Evolutionary conservation across 495 filamentous ascomycete genomes (phyloP).

Genomic region (Corynascus novoguineensis): DNA sequence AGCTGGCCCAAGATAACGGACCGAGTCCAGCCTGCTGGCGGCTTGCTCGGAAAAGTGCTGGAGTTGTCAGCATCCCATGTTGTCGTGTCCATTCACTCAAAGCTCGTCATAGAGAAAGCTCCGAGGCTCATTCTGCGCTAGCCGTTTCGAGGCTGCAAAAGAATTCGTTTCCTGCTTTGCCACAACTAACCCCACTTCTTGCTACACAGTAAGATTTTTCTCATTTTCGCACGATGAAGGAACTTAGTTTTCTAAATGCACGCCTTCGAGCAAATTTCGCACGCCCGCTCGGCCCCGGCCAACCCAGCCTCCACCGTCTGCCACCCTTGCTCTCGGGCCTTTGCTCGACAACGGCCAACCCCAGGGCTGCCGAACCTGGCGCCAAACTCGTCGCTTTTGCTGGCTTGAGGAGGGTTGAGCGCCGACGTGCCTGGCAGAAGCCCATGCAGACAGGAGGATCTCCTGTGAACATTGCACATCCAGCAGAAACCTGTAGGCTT

Average conservation of each 20-base stretch:
- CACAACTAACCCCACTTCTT: background rate
- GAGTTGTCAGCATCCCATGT: too few species aligned
- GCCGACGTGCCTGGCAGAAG: too few species aligned
- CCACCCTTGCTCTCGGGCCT: background rate
- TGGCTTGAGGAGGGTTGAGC: too few species aligned
- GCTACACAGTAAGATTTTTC: background rate
- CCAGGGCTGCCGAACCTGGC: background rate
- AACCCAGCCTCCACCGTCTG: constrained; percentile 1
- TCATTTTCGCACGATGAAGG: background rate
- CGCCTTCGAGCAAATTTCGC: background rate
- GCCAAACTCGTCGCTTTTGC: background rate
- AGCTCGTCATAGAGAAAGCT: background rate
- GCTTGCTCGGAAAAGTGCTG: too few species aligned
- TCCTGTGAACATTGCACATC: too few species aligned
- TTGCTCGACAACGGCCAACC: constrained; percentile 1
- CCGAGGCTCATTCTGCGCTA: background rate
- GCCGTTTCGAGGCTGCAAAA: background rate
- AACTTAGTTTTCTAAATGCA: background rate
- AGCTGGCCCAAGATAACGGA: too few species aligned
- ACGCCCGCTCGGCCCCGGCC: background rate
- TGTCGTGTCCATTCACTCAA: too few species aligned
- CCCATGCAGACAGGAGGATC: too few species aligned
- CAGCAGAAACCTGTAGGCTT: too few species aligned
- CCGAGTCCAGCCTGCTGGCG: too few species aligned
- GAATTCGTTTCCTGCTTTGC: background rate